Conservation (phyloP, 164 flowering plant genomes). For the Aristolochia contorta region DNA sequence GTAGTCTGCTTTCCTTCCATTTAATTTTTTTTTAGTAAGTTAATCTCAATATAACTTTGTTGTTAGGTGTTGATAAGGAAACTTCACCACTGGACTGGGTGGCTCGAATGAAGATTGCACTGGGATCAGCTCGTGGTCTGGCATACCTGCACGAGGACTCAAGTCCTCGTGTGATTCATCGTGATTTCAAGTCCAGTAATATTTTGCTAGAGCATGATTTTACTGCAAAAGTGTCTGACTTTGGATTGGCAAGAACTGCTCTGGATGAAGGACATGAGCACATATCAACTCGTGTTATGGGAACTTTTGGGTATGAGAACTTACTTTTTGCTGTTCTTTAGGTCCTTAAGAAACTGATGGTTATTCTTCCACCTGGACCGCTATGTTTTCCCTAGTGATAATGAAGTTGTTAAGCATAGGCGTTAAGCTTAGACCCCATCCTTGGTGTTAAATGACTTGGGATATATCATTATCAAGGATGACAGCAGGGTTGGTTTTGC, state of each 20-base stretch:
- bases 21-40: constrained; percentile 1
- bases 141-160: constrained; percentile 98
- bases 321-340: background rate
- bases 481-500: too few relatives aligned
- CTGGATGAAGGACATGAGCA: constrained; percentile 61
- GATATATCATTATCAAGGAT: too few relatives aligned
- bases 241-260: constrained; percentile 83
- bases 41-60: constrained; percentile 3
- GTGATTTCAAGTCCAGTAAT: constrained; percentile 96
- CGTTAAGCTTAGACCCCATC: too few relatives aligned
- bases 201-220: constrained; percentile 82
- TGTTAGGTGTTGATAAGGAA: constrained; percentile 60
- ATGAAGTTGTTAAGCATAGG: too few relatives aligned
- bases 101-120: constrained; percentile 81
- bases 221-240: constrained; percentile 91
- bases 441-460: too few relatives aligned
- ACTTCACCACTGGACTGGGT: constrained; percentile 75
- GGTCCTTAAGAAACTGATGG: too few relatives aligned
- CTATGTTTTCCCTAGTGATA: too few relatives aligned
- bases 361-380: too few relatives aligned
- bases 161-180: constrained; percentile 85
- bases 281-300: constrained; percentile 86
- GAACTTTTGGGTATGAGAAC: constrained; percentile 74
- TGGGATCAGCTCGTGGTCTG: constrained; percentile 92
- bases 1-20: constrained; percentile 18